Conservation (phyloP, 2,329 filamentous ascomycete genomes). For the Ascochyta viciae-villosae region DNA sequence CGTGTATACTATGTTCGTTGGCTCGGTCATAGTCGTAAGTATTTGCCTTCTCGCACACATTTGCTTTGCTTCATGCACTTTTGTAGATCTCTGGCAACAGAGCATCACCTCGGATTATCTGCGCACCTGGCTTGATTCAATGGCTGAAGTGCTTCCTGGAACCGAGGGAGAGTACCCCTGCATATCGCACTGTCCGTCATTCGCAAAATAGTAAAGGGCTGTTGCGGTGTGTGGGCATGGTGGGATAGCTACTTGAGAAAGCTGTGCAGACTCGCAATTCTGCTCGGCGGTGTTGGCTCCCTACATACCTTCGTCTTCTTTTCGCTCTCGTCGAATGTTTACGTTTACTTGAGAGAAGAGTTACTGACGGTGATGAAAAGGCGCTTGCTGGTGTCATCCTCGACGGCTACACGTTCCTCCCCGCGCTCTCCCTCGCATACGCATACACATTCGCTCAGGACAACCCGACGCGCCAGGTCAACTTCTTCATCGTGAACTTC, state of each 20-base stretch:
- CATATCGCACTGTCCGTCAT: conserved; percentile 57
- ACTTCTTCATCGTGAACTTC: conserved; percentile 83
- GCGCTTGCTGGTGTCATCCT: conserved; percentile 61
- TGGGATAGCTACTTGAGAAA: conserved; percentile 62
- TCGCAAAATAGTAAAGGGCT: conserved; percentile 57
- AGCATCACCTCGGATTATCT: conserved; percentile 65
- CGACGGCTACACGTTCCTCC: conserved; percentile 59
- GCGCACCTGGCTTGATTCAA: conserved; percentile 56
- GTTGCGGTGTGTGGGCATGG: conserved; percentile 58
- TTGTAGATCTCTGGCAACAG: conserved; percentile 22
- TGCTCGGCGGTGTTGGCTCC: conserved; percentile 66
- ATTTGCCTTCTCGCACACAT: conserved; percentile 36
- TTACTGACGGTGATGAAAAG: conserved; percentile 52
- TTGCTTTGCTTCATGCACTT: conserved; percentile 23
- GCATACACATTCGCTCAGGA: conserved; percentile 87
- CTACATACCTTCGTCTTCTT: conserved; percentile 60
- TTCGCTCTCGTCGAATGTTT: conserved; percentile 17
- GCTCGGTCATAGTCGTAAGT: conserved; percentile 79
- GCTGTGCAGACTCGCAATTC: conserved; percentile 62
- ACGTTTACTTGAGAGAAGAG: conserved; percentile 17
- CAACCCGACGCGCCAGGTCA: conserved; percentile 76
- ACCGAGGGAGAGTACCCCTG: conserved; percentile 62
- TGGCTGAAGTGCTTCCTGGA: conserved; percentile 64
- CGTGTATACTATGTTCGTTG: conserved; percentile 79
- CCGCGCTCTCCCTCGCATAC: conserved; percentile 76